Evolutionary conservation across 1,284 basidiomycete genomes (phyloP).

Genomic region (Exsudoporus floridanus): DNA sequence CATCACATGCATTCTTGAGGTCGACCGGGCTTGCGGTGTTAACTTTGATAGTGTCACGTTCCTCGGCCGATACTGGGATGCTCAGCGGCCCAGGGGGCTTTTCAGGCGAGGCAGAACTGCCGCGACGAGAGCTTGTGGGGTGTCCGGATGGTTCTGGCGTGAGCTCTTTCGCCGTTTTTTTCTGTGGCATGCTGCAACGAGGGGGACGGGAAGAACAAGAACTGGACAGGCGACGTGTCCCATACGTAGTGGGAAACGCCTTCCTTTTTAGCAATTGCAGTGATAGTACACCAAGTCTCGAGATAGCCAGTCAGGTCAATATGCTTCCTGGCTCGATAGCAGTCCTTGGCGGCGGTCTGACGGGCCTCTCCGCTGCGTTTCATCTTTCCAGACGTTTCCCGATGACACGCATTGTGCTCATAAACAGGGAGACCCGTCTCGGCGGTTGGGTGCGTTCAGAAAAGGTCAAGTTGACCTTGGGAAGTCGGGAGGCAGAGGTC

Average conservation of each 20-base stretch:
- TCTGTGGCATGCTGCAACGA: constrained; percentile 19
- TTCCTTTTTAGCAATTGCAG: constrained; percentile 9
- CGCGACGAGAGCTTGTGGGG: constrained; percentile 25
- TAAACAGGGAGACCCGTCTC: constrained; percentile 64
- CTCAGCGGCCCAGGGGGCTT: constrained; percentile 55
- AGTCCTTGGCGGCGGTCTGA: constrained; percentile 79
- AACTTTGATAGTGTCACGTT: constrained; percentile 72
- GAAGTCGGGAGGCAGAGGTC: constrained; percentile 43
- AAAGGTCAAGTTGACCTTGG: constrained; percentile 39
- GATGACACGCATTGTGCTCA: constrained; percentile 56
- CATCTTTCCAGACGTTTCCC: constrained; percentile 71
- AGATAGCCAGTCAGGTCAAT: background rate
- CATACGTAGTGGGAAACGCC: constrained; percentile 23
- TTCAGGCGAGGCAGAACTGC: constrained; percentile 40
- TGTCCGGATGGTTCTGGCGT: constrained; percentile 13
- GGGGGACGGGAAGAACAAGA: background rate
- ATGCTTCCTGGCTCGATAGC: constrained; percentile 49
- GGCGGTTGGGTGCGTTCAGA: constrained; percentile 86
- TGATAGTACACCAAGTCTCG: background rate
- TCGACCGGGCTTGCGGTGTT: constrained; percentile 82
- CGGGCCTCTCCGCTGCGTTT: constrained; percentile 80
- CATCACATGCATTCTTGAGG: constrained; percentile 88
- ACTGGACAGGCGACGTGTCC: constrained; percentile 26
- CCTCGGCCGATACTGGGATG: constrained; percentile 43
- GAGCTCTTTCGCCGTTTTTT: constrained; percentile 18